phyloP scores from a whole-genome alignment of 1,284 basidiomycete genomes.

The Rhodotorula sp. region DNA sequence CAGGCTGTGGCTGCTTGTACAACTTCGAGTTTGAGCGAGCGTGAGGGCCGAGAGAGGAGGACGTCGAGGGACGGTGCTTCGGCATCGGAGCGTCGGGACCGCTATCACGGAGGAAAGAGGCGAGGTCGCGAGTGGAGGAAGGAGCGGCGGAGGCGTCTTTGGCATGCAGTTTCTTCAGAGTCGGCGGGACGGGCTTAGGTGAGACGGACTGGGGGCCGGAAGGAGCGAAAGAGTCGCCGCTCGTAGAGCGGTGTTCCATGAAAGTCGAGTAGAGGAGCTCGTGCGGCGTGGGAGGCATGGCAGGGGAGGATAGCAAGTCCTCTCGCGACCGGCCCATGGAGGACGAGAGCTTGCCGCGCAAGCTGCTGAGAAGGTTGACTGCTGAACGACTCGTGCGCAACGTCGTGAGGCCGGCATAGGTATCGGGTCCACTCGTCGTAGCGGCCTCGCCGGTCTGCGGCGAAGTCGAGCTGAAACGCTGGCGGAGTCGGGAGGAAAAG shows the following conservation, averaged over 20 bases:
- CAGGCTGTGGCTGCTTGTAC: background rate
- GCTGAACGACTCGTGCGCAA: constrained; percentile 12
- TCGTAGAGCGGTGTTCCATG: too few relatives aligned
- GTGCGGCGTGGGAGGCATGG: background rate
- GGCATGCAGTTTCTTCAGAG: background rate
- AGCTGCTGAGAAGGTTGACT: constrained; percentile 5
- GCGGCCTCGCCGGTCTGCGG: background rate
- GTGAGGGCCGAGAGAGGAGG: background rate
- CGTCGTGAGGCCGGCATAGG: background rate
- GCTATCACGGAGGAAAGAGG: constrained; percentile 11
- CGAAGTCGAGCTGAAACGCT: constrained; percentile 7
- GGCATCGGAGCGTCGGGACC: background rate
- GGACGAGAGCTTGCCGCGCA: background rate
- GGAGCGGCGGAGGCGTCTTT: background rate
- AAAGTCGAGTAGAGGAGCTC: background rate
- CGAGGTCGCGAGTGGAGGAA: constrained; percentile 14
- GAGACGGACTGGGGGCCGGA: background rate
- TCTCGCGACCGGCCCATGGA: background rate
- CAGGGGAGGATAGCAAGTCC: background rate
- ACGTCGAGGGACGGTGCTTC: background rate
- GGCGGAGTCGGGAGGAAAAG: constrained; percentile 4
- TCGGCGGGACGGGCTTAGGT: background rate
- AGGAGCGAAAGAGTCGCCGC: background rate
- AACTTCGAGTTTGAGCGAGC: background rate
- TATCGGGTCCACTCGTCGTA: background rate